Evolutionary conservation across 164 flowering plant species (phyloP), one percentile per base, ranked within the genome.

Genomic region (Magnolia changhungtana): DNA sequence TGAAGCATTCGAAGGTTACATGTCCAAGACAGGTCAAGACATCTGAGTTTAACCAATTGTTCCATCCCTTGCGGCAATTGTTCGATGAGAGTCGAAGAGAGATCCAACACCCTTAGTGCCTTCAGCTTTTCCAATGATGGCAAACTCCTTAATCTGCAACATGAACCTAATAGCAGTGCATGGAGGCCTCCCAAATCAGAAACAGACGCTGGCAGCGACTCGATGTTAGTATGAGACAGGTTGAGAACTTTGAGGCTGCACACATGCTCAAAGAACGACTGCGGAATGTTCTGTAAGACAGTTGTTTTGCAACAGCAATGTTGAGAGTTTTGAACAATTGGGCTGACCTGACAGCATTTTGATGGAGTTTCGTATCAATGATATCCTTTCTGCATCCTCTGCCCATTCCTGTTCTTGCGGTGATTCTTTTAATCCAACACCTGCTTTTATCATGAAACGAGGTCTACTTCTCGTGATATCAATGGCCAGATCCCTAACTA

Each of bases 401-500:
- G 19, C 3, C 77, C 78, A 70, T 61, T 69, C 49, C 24, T 14
- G 24, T 24, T 37, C 69, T 19, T 21, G 16, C 7, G 82, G 78
- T 0, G 73, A 1, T 20, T 80, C 76, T 27, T 29, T 24, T 20
- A 80, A 61, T 10, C 8, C 11, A 50, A 20, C 10, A 1, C 80
- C 78, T 51, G 82, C 77, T 74, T 78, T 74, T 7, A 76, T 74
- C 66, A 84, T 67, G 59, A 73, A 80, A 5, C 50, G 10, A n/a
- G 71, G 18, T 8, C 51, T 50, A 55, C 13, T 63, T 14, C 71
- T 55, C 11, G 19, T 69, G 67, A 81, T 74, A 6, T 61, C 24
- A 3, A 78, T 70, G 0, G 80, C 81, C 69, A 83, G 19, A 71
- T 83, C 79, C n/a, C 83, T 69, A 8, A 83, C 68, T 5, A 83